Evolutionary conservation across 2,329 filamentous ascomycete genomes (phyloP).

Genomic region (Fusarium paranaense): DNA sequence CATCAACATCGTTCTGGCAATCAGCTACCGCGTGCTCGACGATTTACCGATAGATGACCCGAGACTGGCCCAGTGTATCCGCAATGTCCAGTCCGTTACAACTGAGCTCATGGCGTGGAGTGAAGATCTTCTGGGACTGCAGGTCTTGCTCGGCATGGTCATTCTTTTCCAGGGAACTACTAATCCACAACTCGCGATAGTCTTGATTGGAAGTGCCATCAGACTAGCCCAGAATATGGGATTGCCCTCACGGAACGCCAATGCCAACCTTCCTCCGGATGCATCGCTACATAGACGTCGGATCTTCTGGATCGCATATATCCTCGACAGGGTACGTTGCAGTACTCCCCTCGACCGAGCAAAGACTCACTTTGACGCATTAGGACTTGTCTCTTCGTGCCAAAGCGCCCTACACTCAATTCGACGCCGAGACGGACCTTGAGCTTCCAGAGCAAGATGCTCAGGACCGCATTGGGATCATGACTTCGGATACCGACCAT

Average conservation of each 20-base stretch:
- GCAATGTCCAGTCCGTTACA: conserved; percentile 47
- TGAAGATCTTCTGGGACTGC: conserved; percentile 46
- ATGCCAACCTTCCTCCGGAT: background rate
- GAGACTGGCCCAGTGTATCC: conserved; percentile 39
- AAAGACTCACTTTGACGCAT: background rate
- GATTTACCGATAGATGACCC: conserved; percentile 24
- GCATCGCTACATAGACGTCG: conserved; percentile 42
- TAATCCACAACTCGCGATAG: conserved; percentile 45
- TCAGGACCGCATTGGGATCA: background rate
- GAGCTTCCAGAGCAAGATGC: conserved; percentile 27
- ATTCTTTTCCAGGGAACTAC: conserved; percentile 46
- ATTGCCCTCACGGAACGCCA: conserved; percentile 41
- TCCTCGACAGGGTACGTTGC: conserved; percentile 41
- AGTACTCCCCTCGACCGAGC: too few species aligned
- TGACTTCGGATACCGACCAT: background rate
- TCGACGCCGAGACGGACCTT: conserved; percentile 51
- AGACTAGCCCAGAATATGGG: conserved; percentile 46
- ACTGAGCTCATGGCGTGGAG: conserved; percentile 47
- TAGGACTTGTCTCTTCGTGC: conserved; percentile 49
- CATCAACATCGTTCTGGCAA: conserved; percentile 48
- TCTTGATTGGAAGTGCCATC: conserved; percentile 49
- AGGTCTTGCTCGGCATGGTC: conserved; percentile 49
- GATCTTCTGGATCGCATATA: conserved; percentile 51
- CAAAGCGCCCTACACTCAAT: conserved; percentile 48
- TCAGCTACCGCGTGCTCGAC: conserved; percentile 40